Percentiles rank a stretch among this genome's conserved stretches.
Evolutionary conservation across 2,329 filamentous ascomycete species (phyloP).

Genomic region (Corniculantispora saksenae): DNA sequence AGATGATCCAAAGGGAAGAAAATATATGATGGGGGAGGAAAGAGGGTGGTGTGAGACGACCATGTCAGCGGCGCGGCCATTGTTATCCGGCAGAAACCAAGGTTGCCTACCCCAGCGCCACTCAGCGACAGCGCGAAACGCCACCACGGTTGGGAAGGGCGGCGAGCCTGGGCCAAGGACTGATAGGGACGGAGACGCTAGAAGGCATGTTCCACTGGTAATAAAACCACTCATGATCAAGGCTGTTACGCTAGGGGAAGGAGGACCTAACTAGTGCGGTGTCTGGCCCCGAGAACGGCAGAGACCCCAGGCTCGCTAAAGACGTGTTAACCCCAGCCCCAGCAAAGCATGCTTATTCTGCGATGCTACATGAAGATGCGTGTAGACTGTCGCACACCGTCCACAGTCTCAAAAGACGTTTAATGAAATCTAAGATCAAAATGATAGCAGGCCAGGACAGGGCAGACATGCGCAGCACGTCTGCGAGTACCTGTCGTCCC

Average conservation of each 20-base stretch:
- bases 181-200: constrained; percentile 10
- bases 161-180: neutral
- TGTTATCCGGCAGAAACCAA: neutral
- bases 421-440: too few relatives aligned
- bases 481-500: too few relatives aligned
- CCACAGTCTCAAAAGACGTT: too few relatives aligned
- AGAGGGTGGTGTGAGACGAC: neutral
- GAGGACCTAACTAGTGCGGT: neutral
- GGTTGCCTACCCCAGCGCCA: neutral
- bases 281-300: constrained; percentile 6
- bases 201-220: neutral
- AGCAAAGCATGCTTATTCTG: neutral
- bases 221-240: constrained; percentile 1
- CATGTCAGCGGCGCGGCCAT: neutral
- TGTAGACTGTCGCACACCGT: too few relatives aligned
- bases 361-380: neutral
- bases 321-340: neutral
- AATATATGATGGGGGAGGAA: neutral
- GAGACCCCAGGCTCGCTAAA: neutral
- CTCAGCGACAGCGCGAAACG: neutral
- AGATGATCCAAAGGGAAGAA: too few relatives aligned
- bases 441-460: too few relatives aligned
- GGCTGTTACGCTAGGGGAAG: constrained; percentile 3
- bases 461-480: too few relatives aligned
- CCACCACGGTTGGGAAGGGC: neutral